phyloP scores from a whole-genome alignment of 305 asterid genomes.

The Solanum hybrid region DNA sequence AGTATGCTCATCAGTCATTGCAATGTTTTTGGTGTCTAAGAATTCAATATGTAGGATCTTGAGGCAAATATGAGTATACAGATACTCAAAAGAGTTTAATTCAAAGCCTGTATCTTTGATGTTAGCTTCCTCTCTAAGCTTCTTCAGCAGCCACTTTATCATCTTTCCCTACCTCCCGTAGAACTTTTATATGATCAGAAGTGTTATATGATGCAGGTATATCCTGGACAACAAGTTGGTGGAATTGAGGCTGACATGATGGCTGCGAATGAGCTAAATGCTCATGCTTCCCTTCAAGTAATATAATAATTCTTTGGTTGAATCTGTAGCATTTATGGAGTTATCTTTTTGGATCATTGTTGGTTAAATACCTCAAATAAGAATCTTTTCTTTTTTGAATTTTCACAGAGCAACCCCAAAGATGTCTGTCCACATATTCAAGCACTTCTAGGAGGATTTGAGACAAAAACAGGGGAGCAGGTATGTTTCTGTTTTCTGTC shows the following conservation, averaged over 20 bases:
- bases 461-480: constrained; percentile 96
- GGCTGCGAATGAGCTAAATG: constrained; percentile 91
- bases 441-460: constrained; percentile 85
- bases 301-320: constrained; percentile 5
- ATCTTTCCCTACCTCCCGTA: background rate
- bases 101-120: background rate
- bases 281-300: constrained; percentile 88
- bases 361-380: background rate
- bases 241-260: constrained; percentile 78
- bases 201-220: constrained; percentile 48
- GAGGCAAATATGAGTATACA: background rate
- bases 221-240: constrained; percentile 92
- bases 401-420: constrained; percentile 50
- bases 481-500: constrained; percentile 19
- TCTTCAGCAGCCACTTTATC: background rate
- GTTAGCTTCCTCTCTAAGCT: constrained; percentile 13
- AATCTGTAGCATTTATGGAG: background rate
- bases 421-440: constrained; percentile 51
- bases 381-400: background rate
- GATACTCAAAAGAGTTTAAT: background rate
- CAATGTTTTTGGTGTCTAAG: background rate
- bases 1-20: background rate
- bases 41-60: background rate
- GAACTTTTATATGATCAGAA: background rate
- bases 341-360: background rate